Conservation (phyloP, 139 green algal genomes). For the Micractinium conductrix region DNA sequence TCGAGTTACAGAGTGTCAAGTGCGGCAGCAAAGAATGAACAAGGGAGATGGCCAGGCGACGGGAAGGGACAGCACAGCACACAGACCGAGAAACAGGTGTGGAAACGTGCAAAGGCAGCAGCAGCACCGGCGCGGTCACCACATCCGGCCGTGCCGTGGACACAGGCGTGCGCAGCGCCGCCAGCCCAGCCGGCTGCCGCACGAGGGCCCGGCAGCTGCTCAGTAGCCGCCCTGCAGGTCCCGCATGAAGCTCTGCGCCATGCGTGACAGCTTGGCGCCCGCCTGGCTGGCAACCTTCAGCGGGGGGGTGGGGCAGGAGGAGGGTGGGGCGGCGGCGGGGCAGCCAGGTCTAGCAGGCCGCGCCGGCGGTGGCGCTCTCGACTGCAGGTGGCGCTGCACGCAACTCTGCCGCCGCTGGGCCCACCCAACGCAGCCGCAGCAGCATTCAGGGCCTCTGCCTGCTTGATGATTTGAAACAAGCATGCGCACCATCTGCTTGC, state of each 20-base stretch:
- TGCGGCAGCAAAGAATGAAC: no score
- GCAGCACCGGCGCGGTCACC: neutral
- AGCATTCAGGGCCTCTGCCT: no score
- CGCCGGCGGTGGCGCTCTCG: no score
- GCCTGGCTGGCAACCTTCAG: constrained; percentile 64
- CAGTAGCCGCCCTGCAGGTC: constrained; percentile 55
- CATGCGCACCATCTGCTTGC: no score
- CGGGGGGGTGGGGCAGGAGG: neutral
- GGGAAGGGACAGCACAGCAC: neutral
- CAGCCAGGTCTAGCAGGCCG: no score
- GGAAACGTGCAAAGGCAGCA: neutral
- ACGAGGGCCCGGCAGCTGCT: neutral
- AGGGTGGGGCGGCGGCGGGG: no score
- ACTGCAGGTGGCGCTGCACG: no score
- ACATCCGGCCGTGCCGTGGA: no score
- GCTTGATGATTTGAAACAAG: no score
- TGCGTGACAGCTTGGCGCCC: constrained; percentile 64
- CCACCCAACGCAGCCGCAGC: no score
- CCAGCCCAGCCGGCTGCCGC: neutral
- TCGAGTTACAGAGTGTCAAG: no score
- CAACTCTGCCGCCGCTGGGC: no score
- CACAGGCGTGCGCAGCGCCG: neutral
- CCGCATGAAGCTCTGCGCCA: constrained; percentile 78
- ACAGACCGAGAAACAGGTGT: neutral
- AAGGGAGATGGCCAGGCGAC: neutral